phyloP scores from a whole-genome alignment of 1,284 basidiomycete species.

The Moesziomyces sp. region DNA sequence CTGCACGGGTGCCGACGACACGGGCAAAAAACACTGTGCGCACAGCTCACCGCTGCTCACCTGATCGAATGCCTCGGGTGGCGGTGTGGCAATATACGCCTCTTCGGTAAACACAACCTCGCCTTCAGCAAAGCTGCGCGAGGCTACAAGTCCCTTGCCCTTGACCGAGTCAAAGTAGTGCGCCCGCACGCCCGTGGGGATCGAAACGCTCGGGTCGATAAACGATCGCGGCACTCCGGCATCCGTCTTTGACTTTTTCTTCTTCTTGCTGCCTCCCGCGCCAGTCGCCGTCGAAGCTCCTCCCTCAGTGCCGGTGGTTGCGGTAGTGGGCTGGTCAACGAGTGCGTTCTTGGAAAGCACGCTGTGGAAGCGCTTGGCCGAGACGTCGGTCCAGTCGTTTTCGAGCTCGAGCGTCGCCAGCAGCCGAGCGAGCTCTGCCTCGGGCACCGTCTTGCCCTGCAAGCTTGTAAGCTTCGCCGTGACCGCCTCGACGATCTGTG shows the following conservation, averaged over 20 bases:
- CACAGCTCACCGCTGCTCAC: constrained; percentile 51
- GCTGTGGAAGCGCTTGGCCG: constrained; percentile 38
- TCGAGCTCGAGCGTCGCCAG: constrained; percentile 43
- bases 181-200: constrained; percentile 71
- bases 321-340: constrained; percentile 1
- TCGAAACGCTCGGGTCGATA: constrained; percentile 43
- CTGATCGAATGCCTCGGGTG: constrained; percentile 45
- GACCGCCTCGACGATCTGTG: constrained; percentile 35
- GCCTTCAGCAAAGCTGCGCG: constrained; percentile 75
- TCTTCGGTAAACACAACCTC: constrained; percentile 83
- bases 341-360: constrained; percentile 31
- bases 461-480: constrained; percentile 4
- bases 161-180: constrained; percentile 78
- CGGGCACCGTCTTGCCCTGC: neutral
- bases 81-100: constrained; percentile 68
- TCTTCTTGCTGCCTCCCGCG: constrained; percentile 22
- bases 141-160: constrained; percentile 85
- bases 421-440: constrained; percentile 32
- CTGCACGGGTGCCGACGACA: constrained; percentile 56
- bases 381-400: constrained; percentile 47
- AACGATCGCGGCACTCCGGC: constrained; percentile 42
- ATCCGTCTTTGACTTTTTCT: constrained; percentile 29
- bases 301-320: neutral
- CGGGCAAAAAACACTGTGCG: constrained; percentile 57
- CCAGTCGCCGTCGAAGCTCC: neutral